Evolutionary conservation across 495 filamentous ascomycete genomes (phyloP).

Genomic region (Aspergillus heteromorphus): DNA sequence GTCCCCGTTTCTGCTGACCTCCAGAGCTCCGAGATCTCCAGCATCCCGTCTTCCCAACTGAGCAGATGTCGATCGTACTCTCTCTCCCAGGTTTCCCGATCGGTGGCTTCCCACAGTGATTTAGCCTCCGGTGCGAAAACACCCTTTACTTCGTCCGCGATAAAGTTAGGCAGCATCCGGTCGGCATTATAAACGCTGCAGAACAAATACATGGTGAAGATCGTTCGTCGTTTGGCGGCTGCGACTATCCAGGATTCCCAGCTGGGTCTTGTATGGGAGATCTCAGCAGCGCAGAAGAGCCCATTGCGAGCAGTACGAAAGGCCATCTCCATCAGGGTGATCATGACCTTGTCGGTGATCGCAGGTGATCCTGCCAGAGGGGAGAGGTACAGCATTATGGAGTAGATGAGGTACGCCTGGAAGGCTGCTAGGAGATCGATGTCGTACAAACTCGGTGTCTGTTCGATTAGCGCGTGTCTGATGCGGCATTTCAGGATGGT

Average conservation of each 20-base stretch:
- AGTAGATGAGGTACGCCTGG: constrained; percentile 46
- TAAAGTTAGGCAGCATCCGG: constrained; percentile 35
- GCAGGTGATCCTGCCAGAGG: constrained; percentile 11
- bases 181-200: constrained; percentile 36
- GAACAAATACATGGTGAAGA: constrained; percentile 47
- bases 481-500: neutral
- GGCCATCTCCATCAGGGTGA: constrained; percentile 44
- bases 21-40: constrained; percentile 43
- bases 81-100: constrained; percentile 30
- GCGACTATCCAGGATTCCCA: constrained; percentile 50
- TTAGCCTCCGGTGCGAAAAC: constrained; percentile 29
- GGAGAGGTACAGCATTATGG: constrained; percentile 39
- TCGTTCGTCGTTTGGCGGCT: constrained; percentile 39
- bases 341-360: constrained; percentile 29
- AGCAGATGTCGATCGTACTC: constrained; percentile 36
- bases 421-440: constrained; percentile 34
- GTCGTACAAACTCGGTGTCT: constrained; percentile 19
- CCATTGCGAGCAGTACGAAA: constrained; percentile 34
- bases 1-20: constrained; percentile 14
- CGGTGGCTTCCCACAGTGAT: constrained; percentile 30
- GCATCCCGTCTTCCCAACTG: constrained; percentile 31
- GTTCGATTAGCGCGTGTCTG: neutral
- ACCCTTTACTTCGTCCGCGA: constrained; percentile 33
- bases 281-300: constrained; percentile 34
- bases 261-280: constrained; percentile 26